Percentiles rank a stretch among this genome's conserved stretches.
Conservation (phyloP, 2,329 filamentous ascomycete genomes). For the Apiospora aurea region DNA sequence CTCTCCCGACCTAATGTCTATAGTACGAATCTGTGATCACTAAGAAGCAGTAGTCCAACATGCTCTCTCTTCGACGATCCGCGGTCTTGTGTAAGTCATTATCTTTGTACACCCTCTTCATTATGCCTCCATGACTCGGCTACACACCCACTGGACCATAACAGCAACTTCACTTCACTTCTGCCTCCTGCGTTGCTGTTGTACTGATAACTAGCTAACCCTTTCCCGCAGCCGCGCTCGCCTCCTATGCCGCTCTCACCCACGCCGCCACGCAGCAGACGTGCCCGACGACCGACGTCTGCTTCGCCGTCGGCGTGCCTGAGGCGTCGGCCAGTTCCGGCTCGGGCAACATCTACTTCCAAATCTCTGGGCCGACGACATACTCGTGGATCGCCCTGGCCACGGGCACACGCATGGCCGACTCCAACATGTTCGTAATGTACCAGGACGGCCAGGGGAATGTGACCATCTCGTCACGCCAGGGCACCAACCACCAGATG, state of each 20-base stretch:
- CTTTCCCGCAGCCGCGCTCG: not conserved
- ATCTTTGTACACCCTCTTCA: not conserved
- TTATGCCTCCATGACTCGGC: not conserved
- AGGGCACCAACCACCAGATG: constrained; percentile 53
- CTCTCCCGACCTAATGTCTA: not conserved
- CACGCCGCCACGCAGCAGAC: constrained; percentile 39
- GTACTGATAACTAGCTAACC: not conserved
- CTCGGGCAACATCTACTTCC: constrained; percentile 66
- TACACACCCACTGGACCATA: not conserved
- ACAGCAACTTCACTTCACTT: not conserved
- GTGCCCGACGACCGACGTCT: constrained; percentile 55
- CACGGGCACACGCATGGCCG: constrained; percentile 61
- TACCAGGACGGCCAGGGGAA: constrained; percentile 66
- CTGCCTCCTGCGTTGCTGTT: not conserved
- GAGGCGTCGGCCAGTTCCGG: constrained; percentile 53
- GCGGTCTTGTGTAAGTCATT: constrained; percentile 36
- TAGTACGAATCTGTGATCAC: not conserved
- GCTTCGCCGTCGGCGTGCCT: constrained; percentile 64
- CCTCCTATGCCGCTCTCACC: constrained; percentile 29
- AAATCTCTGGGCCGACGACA: constrained; percentile 60
- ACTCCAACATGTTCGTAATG: constrained; percentile 67
- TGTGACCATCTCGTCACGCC: constrained; percentile 66
- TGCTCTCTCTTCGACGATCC: constrained; percentile 25
- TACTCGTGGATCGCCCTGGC: constrained; percentile 66
- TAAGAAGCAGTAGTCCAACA: not conserved